These are phyloP conservation scores for Nyssa sinensis DNA, from an alignment of 148 eudicot species.

Conservation along the genomic window DNA sequence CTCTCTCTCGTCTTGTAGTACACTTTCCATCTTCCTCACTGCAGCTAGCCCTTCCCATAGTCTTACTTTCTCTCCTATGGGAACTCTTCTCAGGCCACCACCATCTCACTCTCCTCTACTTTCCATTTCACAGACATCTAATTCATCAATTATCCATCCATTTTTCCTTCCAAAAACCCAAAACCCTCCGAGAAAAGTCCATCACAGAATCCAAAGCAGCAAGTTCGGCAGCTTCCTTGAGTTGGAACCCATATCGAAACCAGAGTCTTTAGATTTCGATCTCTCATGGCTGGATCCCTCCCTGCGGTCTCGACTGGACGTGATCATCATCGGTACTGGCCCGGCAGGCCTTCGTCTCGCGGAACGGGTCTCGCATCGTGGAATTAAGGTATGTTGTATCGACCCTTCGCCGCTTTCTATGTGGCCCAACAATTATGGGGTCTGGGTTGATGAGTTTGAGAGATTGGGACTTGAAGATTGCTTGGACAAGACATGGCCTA, in stretches of 20 bases:
- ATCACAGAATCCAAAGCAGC: constrained; percentile 17
- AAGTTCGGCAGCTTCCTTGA: constrained; percentile 43
- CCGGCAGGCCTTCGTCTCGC: constrained; percentile 54
- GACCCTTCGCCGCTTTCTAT: constrained; percentile 49
- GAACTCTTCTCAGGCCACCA: constrained; percentile 7
- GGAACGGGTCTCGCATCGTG: constrained; percentile 28
- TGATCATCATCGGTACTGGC: constrained; percentile 49
- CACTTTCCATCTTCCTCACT: too few species aligned
- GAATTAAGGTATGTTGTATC: constrained; percentile 42
- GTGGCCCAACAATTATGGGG: constrained; percentile 56
- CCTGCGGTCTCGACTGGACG: constrained; percentile 27
- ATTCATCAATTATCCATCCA: constrained; percentile 15
- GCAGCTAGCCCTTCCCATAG: not conserved
- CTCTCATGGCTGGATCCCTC: constrained; percentile 36
- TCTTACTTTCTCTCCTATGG: constrained; percentile 1
- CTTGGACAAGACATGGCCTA: constrained; percentile 48
- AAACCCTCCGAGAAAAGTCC: constrained; percentile 12
- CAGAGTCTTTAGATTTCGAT: constrained; percentile 24
- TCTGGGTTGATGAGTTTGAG: constrained; percentile 56
- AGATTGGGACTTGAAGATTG: constrained; percentile 38
- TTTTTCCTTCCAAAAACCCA: not conserved
- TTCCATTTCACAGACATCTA: constrained; percentile 10
- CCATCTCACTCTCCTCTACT: constrained; percentile 23
- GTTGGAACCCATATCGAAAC: constrained; percentile 32
- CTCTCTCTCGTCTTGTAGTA: too few species aligned